Evolutionary conservation across 2,329 filamentous ascomycete species (phyloP).

Genomic region (Gaeumannomyces tritici): DNA sequence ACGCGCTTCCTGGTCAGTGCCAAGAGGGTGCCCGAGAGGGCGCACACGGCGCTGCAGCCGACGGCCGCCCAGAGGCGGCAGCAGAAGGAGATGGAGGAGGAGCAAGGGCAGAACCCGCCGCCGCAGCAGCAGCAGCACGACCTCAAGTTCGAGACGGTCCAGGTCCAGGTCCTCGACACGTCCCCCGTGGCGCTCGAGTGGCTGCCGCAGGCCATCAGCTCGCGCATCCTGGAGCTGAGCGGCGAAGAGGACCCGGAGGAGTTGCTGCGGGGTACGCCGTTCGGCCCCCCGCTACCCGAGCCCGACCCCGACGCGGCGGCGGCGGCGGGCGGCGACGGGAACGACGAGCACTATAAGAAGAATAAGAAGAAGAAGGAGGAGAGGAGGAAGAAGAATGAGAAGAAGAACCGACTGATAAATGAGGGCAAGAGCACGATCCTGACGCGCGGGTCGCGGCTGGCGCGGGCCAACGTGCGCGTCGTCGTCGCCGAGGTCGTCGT

Average conservation of each 20-base stretch:
- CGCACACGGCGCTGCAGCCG: constrained; percentile 10
- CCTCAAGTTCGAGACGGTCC: constrained; percentile 11
- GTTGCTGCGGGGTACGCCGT: too few species aligned
- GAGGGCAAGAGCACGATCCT: too few species aligned
- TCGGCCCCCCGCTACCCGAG: too few species aligned
- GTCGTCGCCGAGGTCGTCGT: neutral
- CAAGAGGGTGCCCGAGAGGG: neutral
- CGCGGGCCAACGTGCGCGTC: too few species aligned
- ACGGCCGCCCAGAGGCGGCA: constrained; percentile 2
- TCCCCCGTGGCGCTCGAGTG: constrained; percentile 11
- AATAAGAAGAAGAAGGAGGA: neutral
- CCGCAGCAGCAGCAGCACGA: neutral
- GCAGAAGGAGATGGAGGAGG: neutral
- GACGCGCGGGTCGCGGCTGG: too few species aligned
- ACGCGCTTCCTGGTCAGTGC: constrained; percentile 21
- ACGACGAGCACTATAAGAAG: neutral
- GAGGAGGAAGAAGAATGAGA: neutral
- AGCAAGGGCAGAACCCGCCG: too few species aligned
- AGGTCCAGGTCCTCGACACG: constrained; percentile 29
- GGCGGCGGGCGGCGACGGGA: neutral
- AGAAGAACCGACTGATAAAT: too few species aligned
- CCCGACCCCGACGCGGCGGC: too few species aligned
- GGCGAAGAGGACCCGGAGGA: neutral
- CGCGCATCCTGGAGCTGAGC: neutral
- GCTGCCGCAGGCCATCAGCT: neutral